Evolutionary conservation across 768 basidiomycete species (phyloP).

Genomic region (Naematelia encephala): DNA sequence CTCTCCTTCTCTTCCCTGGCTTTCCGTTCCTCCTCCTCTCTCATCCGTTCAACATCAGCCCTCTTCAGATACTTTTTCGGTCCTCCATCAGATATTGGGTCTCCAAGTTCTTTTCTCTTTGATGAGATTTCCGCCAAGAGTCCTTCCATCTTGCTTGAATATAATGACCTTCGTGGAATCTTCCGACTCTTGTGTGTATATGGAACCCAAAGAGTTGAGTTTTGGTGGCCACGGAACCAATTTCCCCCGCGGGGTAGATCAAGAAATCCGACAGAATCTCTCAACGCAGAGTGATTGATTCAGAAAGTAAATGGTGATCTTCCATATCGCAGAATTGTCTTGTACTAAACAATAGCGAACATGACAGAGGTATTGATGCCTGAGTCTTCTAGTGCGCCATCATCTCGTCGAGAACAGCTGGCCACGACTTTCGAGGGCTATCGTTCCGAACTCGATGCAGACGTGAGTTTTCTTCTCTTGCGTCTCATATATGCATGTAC

Average conservation of each 20-base stretch:
- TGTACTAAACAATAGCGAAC: neutral
- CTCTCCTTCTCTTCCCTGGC: conserved; percentile 31
- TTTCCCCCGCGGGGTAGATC: too few relatives aligned
- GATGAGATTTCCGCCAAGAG: conserved; percentile 82
- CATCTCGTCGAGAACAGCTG: conserved; percentile 33
- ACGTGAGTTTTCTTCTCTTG: conserved; percentile 27
- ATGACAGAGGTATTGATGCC: conserved; percentile 37
- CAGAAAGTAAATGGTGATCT: too few relatives aligned
- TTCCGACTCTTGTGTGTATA: too few relatives aligned
- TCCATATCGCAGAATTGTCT: neutral
- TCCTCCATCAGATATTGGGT: conserved; percentile 52
- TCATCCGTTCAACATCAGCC: conserved; percentile 73
- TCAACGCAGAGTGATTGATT: too few relatives aligned
- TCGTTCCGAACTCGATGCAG: conserved; percentile 35
- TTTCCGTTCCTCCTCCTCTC: conserved; percentile 53
- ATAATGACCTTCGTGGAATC: too few relatives aligned
- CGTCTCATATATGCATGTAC: too few relatives aligned
- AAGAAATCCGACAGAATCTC: too few relatives aligned
- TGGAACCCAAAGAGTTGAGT: too few relatives aligned
- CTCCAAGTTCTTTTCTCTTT: conserved; percentile 74
- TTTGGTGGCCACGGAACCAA: neutral
- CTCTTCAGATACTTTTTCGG: conserved; percentile 79
- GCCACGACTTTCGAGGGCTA: conserved; percentile 39
- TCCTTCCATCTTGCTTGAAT: conserved; percentile 66
- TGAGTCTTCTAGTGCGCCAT: conserved; percentile 22